Evolutionary conservation across 495 filamentous ascomycete species (phyloP).

Genomic region (Aspergillus bridgeri): DNA sequence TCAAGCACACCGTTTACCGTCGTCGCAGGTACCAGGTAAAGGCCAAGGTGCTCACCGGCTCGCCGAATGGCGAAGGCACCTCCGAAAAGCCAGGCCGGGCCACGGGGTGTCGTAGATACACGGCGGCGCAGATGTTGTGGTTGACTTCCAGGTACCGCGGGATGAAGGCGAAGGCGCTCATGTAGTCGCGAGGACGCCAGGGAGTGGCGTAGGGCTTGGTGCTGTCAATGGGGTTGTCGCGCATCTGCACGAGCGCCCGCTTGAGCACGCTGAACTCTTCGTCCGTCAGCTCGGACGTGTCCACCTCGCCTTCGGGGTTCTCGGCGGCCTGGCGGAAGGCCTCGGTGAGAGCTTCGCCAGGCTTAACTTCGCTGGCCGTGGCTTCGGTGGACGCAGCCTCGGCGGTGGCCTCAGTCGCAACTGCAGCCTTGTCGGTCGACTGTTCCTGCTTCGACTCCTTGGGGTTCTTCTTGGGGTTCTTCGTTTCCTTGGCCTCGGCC

Average conservation of each 20-base stretch:
- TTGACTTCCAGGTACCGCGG: conserved; percentile 96
- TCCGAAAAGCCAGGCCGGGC: conserved; percentile 83
- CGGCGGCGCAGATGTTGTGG: conserved; percentile 89
- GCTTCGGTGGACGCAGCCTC: conserved; percentile 7
- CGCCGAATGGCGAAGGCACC: conserved; percentile 80
- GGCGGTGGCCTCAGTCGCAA: conserved; percentile 9
- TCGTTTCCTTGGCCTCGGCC: conserved; percentile 27
- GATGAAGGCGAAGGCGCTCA: conserved; percentile 90
- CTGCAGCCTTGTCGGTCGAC: conserved; percentile 1
- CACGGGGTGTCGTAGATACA: conserved; percentile 93
- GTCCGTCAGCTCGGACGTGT: conserved; percentile 37
- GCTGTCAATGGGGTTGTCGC: conserved; percentile 70
- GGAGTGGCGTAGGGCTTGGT: conserved; percentile 86
- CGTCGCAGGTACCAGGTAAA: conserved; percentile 94
- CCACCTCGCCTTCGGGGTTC: conserved; percentile 36
- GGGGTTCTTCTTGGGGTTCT: conserved; percentile 22
- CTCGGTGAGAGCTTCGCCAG: conserved; percentile 36
- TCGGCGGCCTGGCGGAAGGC: conserved; percentile 42
- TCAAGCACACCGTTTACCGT: conserved; percentile 42
- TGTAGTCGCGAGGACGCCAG: conserved; percentile 83
- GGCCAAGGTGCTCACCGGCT: conserved; percentile 63
- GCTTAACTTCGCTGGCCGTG: conserved; percentile 16
- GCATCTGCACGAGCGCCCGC: conserved; percentile 50
- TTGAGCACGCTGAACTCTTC: conserved; percentile 42
- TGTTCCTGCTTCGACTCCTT: conserved; percentile 3